Evolutionary conservation across 208 protist genomes (phyloP).

Genomic region (Trypanosoma rangeli): DNA sequence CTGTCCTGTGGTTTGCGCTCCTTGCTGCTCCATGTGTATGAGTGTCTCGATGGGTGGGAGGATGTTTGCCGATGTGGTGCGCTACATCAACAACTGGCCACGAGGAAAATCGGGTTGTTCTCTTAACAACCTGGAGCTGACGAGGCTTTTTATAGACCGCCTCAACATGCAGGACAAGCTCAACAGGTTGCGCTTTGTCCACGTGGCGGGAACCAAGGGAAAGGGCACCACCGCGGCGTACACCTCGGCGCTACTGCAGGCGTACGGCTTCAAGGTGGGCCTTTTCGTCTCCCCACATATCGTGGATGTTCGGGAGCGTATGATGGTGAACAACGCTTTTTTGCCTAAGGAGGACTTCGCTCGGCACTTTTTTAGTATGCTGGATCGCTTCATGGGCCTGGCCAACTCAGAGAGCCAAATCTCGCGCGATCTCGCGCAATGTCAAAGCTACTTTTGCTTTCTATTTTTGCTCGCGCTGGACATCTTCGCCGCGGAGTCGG

Average conservation of each 20-base stretch:
- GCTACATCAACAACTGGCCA: constrained; percentile 52
- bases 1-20: no score
- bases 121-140: constrained; percentile 91
- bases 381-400: constrained; percentile 53
- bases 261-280: constrained; percentile 83
- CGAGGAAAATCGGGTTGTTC: constrained; percentile 34
- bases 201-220: constrained; percentile 93
- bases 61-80: constrained; percentile 65
- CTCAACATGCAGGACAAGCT: constrained; percentile 93
- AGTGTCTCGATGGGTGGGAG: constrained; percentile 16
- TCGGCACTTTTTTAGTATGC: constrained; percentile 77
- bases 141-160: constrained; percentile 52
- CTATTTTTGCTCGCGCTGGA: constrained; percentile 84
- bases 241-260: constrained; percentile 74
- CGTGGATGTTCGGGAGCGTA: constrained; percentile 82
- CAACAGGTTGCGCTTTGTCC: constrained; percentile 92
- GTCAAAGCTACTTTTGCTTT: constrained; percentile 82
- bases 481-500: constrained; percentile 72
- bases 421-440: constrained; percentile 43
- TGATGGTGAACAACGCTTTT: constrained; percentile 73
- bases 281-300: constrained; percentile 93
- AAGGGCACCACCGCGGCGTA: constrained; percentile 90
- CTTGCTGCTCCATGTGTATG: neutral
- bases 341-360: constrained; percentile 69
- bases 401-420: constrained; percentile 55